phyloP scores from a whole-genome alignment of 176 grass and related monocot genomes.

The Phoenix roebelenii region DNA sequence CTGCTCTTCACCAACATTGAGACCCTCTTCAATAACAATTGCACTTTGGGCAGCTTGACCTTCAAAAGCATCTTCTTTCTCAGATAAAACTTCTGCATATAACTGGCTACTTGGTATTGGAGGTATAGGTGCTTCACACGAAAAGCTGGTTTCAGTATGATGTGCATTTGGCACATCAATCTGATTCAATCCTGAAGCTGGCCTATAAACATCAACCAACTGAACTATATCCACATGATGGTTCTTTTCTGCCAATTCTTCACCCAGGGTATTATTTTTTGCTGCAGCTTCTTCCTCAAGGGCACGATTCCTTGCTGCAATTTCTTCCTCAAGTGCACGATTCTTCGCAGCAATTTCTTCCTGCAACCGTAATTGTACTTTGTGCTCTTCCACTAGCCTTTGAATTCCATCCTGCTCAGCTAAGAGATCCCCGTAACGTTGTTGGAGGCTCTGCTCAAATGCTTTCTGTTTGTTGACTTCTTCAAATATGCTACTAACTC shows the following conservation, averaged over 20 bases:
- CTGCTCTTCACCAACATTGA: too few relatives aligned
- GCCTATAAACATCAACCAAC: too few relatives aligned
- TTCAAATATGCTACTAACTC: constrained; percentile 46
- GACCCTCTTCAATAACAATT: too few relatives aligned
- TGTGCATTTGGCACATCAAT: too few relatives aligned
- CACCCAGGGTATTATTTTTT: background rate
- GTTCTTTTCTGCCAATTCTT: background rate
- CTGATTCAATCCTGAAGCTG: too few relatives aligned
- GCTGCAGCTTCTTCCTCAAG: constrained; percentile 12
- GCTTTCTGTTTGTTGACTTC: constrained; percentile 77
- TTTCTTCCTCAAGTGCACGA: constrained; percentile 15
- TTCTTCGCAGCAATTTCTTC: constrained; percentile 17
- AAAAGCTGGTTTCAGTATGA: too few relatives aligned
- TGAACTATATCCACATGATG: too few relatives aligned
- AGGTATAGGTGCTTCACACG: too few relatives aligned
- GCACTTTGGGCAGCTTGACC: too few relatives aligned
- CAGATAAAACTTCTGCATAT: too few relatives aligned
- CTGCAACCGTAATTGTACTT: constrained; percentile 27
- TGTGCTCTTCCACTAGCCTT: constrained; percentile 50
- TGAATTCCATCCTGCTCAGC: constrained; percentile 39
- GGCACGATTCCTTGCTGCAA: constrained; percentile 11
- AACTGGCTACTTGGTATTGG: too few relatives aligned
- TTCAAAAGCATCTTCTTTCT: too few relatives aligned
- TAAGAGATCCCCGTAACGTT: constrained; percentile 47
- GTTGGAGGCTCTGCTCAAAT: constrained; percentile 55